Evolutionary conservation across 306 rosid species (phyloP).

Genomic region (Rosa chinensis): DNA sequence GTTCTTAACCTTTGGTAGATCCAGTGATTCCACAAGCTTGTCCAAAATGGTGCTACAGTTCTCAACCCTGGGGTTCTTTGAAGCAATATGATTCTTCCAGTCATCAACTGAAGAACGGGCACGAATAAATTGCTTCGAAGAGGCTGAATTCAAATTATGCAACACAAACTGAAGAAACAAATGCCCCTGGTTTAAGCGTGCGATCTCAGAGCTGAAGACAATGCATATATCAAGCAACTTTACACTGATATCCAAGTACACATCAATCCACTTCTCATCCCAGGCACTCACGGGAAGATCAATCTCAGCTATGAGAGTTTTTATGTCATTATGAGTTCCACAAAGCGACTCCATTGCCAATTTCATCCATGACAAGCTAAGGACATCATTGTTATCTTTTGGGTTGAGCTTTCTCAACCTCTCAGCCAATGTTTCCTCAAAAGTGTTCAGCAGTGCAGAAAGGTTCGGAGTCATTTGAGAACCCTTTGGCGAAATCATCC

Average conservation of each 20-base stretch:
- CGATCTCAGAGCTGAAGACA: constrained; percentile 73
- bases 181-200: constrained; percentile 68
- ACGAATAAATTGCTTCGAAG: constrained; percentile 44
- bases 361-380: constrained; percentile 84
- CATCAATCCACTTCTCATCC: constrained; percentile 90
- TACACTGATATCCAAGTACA: constrained; percentile 72
- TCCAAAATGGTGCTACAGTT: constrained; percentile 53
- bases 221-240: constrained; percentile 78
- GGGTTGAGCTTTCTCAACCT: constrained; percentile 66
- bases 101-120: constrained; percentile 64
- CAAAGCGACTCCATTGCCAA: constrained; percentile 60
- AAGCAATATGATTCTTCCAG: constrained; percentile 53
- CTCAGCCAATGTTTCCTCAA: constrained; percentile 65
- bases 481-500: constrained; percentile 56
- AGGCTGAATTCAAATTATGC: constrained; percentile 55
- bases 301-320: constrained; percentile 51
- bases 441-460: constrained; percentile 40
- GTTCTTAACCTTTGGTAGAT: constrained; percentile 79
- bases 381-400: constrained; percentile 54
- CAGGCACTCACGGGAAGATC: constrained; percentile 69
- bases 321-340: constrained; percentile 58
- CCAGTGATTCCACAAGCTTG: constrained; percentile 55
- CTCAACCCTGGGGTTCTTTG: constrained; percentile 57
- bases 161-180: constrained; percentile 57
- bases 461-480: constrained; percentile 58